Conservation (phyloP, 805 yeast species). For the Ogataea pini region DNA sequence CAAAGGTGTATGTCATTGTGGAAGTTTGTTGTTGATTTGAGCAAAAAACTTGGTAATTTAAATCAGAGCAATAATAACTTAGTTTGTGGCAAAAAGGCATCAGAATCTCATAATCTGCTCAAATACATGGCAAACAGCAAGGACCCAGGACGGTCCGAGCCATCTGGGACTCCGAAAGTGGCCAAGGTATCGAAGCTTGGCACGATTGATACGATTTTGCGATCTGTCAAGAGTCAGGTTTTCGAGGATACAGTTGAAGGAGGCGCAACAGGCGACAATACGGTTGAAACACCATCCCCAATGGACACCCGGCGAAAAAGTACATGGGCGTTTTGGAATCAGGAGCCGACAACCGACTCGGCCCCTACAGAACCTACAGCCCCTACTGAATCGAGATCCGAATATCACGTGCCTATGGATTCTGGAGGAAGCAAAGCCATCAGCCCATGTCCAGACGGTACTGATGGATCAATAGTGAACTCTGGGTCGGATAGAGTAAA, state of each 20-base stretch:
- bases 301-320: slow-evolving; percentile 15
- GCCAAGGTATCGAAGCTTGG: slow-evolving; percentile 8
- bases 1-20: slow-evolving; percentile 4
- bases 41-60: neutral
- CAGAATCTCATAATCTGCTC: neutral
- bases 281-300: neutral
- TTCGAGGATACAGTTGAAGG: slow-evolving; percentile 14
- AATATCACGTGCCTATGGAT: slow-evolving; percentile 2
- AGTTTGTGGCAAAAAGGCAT: neutral
- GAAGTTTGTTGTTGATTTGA: neutral
- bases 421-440: neutral
- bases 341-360: neutral
- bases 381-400: neutral
- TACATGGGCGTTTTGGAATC: slow-evolving; percentile 32
- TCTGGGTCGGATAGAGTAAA: slow-evolving; percentile 11
- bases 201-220: slow-evolving; percentile 11
- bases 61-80: neutral
- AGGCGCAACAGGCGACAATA: slow-evolving; percentile 3
- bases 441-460: neutral
- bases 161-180: neutral
- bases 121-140: slow-evolving; percentile 1
- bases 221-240: slow-evolving; percentile 26
- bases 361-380: neutral
- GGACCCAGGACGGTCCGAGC: neutral
- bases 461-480: neutral